These are phyloP conservation scores for Russula sp. DNA, from an alignment of 768 basidiomycete species.

Conservation along the genomic window DNA sequence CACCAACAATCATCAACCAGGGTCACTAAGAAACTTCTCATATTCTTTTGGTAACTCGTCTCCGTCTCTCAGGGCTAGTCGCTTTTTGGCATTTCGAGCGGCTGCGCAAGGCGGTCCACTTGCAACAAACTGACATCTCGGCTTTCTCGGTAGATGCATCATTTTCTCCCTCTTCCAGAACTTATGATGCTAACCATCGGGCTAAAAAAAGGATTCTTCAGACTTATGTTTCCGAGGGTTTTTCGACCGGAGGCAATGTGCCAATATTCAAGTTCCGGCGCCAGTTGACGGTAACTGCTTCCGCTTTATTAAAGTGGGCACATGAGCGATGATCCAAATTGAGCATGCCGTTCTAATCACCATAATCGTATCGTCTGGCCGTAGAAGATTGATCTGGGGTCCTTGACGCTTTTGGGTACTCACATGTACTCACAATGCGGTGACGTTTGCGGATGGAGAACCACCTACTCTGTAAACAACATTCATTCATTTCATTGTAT, in stretches of 20 bases:
- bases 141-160: slow-evolving; percentile 7
- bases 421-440: neutral
- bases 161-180: neutral
- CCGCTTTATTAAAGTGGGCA: neutral
- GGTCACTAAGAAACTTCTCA: neutral
- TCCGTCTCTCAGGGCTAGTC: slow-evolving; percentile 12
- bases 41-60: neutral
- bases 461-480: neutral
- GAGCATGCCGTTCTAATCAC: neutral
- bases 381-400: slow-evolving; percentile 4
- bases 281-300: neutral
- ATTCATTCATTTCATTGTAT: no score
- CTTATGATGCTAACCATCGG: neutral
- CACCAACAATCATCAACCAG: slow-evolving; percentile 17
- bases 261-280: neutral
- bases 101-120: slow-evolving; percentile 8
- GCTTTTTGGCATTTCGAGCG: neutral
- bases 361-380: neutral
- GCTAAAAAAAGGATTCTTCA: neutral
- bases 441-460: neutral
- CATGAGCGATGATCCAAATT: neutral
- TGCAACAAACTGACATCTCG: slow-evolving; percentile 11
- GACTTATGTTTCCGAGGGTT: neutral
- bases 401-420: neutral
- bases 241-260: neutral